Evolutionary conservation across 164 flowering plant species (phyloP), one percentile per base, ranked within the genome.

Genomic region (Amborella trichopoda): DNA sequence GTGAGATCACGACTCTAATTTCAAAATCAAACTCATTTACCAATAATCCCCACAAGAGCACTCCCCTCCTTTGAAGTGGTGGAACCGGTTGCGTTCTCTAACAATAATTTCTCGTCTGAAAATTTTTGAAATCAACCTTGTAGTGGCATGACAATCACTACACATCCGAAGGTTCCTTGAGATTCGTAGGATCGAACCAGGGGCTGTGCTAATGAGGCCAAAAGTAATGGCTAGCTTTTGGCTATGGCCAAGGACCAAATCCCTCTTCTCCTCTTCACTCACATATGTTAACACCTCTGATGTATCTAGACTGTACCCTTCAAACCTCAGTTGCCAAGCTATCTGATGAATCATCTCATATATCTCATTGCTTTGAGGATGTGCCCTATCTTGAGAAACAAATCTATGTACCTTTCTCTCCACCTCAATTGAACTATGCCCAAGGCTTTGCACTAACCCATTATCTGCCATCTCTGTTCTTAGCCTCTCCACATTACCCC

Each of bases 151-250:
- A 54, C 94, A 81, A 59, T 83, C 94, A 34, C 53, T 67, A 54
- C 94, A 81, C 91, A 84, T 84, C 52, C 86, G 67, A 14, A 80
- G 65, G 54, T 88, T 88, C 53, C 72, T 80, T 46, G 72, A 70
- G 53, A 84, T 68, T 48, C 93, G 73, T 32, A 83, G 68, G 6
- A 75, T 52, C 39, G 82, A 69, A 0, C 73, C 77, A 27, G 56
- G 40, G 30, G 70, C 49, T 28, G 83, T 67, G 52, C 70, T 54
- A 41, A 88, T 58, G 12, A 84, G 75, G 4, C 77, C 77, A 55
- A 71, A 84, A 17, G 94, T 91, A 18, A 81, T 70, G 6, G 97
- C 97, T 48, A 84, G 28, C 71, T 84, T 88, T 49, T 81, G 93
- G 44, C 90, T 73, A 37, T 82, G 95, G 39, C 63, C 60, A 28